phyloP scores from a whole-genome alignment of 805 yeast genomes.

The Ogataea thermomethanolica region DNA sequence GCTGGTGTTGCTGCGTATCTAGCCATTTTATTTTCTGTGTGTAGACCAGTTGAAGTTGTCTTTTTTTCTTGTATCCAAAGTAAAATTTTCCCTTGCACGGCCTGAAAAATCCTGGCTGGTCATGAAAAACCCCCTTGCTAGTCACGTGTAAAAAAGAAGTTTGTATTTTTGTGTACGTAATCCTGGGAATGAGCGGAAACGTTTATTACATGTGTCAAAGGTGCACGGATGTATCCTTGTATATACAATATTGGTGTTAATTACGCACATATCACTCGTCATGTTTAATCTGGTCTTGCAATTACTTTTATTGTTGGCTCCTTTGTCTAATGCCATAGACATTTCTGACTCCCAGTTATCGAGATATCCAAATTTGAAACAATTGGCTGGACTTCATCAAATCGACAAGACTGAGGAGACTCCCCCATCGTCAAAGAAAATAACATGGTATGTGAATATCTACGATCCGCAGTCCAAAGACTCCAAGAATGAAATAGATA shows the following conservation, averaged over 20 bases:
- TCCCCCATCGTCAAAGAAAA: conserved; percentile 71
- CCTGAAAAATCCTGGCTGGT: conserved; percentile 12
- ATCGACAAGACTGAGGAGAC: conserved; percentile 47
- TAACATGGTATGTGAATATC: conserved; percentile 68
- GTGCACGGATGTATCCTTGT: conserved; percentile 5
- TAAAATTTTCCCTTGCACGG: conserved; percentile 16
- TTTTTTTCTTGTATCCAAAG: conserved; percentile 4
- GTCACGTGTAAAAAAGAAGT: conserved; percentile 3
- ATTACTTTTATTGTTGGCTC: conserved; percentile 2
- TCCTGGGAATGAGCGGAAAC: background rate
- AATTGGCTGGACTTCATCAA: conserved; percentile 48
- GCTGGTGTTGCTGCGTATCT: conserved; percentile 99
- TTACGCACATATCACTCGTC: conserved; percentile 2
- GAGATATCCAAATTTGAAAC: conserved; percentile 38
- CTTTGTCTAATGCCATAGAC: conserved; percentile 21
- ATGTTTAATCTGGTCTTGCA: conserved; percentile 2
- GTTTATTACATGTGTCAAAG: background rate
- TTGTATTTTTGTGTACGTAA: background rate
- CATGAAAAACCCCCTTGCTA: conserved; percentile 2
- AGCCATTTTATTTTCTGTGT: conserved; percentile 60
- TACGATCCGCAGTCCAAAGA: conserved; percentile 51
- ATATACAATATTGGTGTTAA: background rate
- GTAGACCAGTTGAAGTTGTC: conserved; percentile 14
- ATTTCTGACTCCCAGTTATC: conserved; percentile 32
- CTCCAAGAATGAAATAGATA: conserved; percentile 29